These are phyloP conservation scores for Penicillium rolfsii DNA, from an alignment of 2,329 filamentous ascomycete genomes.

Conservation along the genomic window DNA sequence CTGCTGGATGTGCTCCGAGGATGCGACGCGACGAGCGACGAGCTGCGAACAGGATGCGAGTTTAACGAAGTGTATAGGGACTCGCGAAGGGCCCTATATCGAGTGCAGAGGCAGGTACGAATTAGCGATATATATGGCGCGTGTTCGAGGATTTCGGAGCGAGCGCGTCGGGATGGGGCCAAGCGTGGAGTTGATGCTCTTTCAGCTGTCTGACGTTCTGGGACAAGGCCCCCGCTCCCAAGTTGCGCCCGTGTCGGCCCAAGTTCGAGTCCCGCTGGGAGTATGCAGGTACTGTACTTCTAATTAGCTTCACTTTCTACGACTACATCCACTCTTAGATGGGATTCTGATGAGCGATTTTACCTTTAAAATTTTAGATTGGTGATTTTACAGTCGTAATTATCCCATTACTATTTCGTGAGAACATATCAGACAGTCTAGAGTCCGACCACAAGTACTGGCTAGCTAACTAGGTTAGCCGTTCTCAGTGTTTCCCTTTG, in stretches of 20 bases:
- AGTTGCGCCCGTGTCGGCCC: conserved; percentile 4
- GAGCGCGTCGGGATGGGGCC: conserved; percentile 22
- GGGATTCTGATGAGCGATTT: neutral
- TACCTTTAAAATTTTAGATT: neutral
- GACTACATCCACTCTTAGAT: too few species aligned
- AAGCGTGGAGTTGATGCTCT: conserved; percentile 24
- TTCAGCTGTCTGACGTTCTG: conserved; percentile 29
- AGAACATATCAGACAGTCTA: neutral
- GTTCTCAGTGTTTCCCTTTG: accelerated
- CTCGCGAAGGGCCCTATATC: neutral
- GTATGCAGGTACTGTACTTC: conserved; percentile 1
- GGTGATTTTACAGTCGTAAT: neutral
- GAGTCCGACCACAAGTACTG: neutral
- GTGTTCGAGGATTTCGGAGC: conserved; percentile 5
- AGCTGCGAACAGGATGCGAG: too few species aligned
- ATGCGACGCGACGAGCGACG: conserved; percentile 6
- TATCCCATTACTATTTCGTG: neutral
- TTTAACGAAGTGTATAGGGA: neutral
- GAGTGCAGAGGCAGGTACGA: neutral
- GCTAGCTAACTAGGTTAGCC: neutral
- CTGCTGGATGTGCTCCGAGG: neutral
- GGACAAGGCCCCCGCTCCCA: conserved; percentile 16
- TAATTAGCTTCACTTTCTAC: neutral
- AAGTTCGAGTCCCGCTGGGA: neutral
- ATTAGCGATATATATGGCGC: neutral